phyloP scores from a whole-genome alignment of 768 basidiomycete genomes.

The Lentinula sp. region DNA sequence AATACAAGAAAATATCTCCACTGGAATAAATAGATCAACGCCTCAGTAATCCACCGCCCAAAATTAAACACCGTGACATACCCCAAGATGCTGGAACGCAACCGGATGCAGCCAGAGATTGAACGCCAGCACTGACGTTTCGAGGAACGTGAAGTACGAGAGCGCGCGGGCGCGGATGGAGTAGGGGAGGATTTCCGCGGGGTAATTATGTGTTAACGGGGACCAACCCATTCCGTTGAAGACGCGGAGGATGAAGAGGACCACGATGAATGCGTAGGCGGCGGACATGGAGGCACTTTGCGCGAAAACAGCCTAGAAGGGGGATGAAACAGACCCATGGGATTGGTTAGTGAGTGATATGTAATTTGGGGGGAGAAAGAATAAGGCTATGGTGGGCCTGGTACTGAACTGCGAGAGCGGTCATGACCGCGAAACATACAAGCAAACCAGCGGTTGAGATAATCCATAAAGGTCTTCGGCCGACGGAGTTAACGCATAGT shows the following conservation, averaged over 20 bases:
- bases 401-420: background rate
- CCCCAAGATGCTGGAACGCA: slow-evolving; percentile 1
- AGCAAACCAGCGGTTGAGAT: slow-evolving; percentile 1
- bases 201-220: slow-evolving; percentile 1
- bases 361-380: too few species aligned
- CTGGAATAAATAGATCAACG: background rate
- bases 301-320: background rate
- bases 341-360: background rate
- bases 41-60: background rate
- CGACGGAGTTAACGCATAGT: background rate
- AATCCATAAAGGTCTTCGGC: slow-evolving; percentile 1
- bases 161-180: background rate
- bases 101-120: slow-evolving; percentile 2
- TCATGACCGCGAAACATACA: background rate
- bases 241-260: background rate
- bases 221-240: slow-evolving; percentile 3
- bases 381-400: too few species aligned
- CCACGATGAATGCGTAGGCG: background rate
- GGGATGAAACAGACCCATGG: background rate
- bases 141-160: slow-evolving; percentile 2
- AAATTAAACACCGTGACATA: background rate
- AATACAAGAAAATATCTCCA: slow-evolving; percentile 1
- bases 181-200: background rate
- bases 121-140: background rate
- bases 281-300: background rate